Percentiles rank a stretch among this genome's conserved stretches.
phyloP scores from a whole-genome alignment of 805 yeast genomes.

The Myxozyma mucilagina region DNA sequence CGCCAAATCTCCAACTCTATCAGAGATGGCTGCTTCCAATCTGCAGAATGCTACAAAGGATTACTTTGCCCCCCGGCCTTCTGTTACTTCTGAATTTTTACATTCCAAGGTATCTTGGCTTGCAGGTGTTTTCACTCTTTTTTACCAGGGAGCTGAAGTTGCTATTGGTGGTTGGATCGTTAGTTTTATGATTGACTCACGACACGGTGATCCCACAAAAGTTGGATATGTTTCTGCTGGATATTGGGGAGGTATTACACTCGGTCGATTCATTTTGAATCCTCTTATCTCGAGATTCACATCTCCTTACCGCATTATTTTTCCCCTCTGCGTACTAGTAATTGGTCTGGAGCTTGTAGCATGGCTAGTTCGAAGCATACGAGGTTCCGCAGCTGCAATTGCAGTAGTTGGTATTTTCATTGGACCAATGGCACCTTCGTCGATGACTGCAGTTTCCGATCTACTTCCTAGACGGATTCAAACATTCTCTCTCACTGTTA shows the following conservation, averaged over 20 bases:
- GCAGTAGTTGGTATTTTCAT: conserved; percentile 57
- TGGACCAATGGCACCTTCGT: conserved; percentile 73
- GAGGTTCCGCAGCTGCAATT: conserved; percentile 49
- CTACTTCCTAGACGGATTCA: conserved; percentile 61
- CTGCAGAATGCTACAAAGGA: no score
- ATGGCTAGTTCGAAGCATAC: conserved; percentile 52
- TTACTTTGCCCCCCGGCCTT: not conserved
- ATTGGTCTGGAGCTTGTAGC: conserved; percentile 45
- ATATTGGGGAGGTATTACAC: conserved; percentile 69
- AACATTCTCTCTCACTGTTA: conserved; percentile 68
- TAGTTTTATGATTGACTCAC: conserved; percentile 57
- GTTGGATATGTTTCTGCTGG: conserved; percentile 69
- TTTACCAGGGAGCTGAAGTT: conserved; percentile 71
- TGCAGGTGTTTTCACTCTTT: conserved; percentile 55
- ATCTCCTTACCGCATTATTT: conserved; percentile 41
- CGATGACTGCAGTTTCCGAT: conserved; percentile 61
- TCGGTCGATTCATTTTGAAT: conserved; percentile 57
- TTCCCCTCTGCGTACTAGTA: conserved; percentile 41
- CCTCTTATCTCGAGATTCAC: conserved; percentile 22
- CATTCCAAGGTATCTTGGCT: conserved; percentile 41
- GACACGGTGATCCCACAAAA: conserved; percentile 48
- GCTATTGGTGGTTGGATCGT: conserved; percentile 72
- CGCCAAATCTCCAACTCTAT: not conserved
- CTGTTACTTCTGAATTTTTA: conserved; percentile 11
- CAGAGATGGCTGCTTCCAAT: not conserved